These are phyloP conservation scores for Wickerhamiella qilinensis DNA, from an alignment of 805 yeast species.

Conservation along the genomic window DNA sequence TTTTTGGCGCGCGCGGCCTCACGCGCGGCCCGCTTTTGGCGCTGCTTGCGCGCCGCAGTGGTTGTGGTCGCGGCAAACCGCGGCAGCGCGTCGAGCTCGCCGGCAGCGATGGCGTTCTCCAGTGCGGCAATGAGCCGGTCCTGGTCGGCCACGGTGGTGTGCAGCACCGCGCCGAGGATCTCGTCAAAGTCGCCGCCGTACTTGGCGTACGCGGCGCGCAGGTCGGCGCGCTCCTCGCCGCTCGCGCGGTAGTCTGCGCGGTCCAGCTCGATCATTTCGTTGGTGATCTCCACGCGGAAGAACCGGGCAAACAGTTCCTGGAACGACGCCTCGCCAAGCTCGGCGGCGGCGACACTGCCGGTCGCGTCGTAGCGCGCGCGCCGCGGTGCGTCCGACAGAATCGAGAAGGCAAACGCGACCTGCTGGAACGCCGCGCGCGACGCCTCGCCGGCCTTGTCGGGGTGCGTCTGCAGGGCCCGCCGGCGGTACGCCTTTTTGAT, in stretches of 20 bases:
- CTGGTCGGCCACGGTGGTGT: conserved; percentile 53
- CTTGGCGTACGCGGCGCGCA: conserved; percentile 39
- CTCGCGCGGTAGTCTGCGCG: conserved; percentile 39
- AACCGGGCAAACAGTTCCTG: conserved; percentile 24
- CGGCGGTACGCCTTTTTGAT: conserved; percentile 56
- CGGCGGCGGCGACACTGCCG: conserved; percentile 45
- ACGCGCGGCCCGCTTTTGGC: conserved; percentile 22
- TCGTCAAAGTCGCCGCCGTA: conserved; percentile 52
- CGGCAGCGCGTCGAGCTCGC: conserved; percentile 24
- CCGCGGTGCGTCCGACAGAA: conserved; percentile 42
- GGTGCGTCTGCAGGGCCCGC: conserved; percentile 48
- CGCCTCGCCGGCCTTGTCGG: conserved; percentile 41
- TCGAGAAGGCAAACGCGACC: conserved; percentile 59
- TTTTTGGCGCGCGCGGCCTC: conserved; percentile 42
- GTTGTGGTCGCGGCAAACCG: conserved; percentile 37
- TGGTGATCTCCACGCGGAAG: conserved; percentile 23
- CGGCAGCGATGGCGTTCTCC: conserved; percentile 27
- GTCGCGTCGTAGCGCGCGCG: conserved; percentile 51
- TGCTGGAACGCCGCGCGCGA: conserved; percentile 37
- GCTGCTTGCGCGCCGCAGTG: conserved; percentile 30
- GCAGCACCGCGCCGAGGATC: conserved; percentile 64
- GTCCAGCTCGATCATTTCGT: conserved; percentile 47
- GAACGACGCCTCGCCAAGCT: conserved; percentile 22
- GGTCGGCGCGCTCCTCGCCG: conserved; percentile 33
- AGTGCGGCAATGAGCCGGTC: conserved; percentile 40